A percentile compares a stretch with the other conserved stretches of the same genome.
Evolutionary conservation across 345 rosid species (phyloP).

Genomic region (Lepidium sativum): DNA sequence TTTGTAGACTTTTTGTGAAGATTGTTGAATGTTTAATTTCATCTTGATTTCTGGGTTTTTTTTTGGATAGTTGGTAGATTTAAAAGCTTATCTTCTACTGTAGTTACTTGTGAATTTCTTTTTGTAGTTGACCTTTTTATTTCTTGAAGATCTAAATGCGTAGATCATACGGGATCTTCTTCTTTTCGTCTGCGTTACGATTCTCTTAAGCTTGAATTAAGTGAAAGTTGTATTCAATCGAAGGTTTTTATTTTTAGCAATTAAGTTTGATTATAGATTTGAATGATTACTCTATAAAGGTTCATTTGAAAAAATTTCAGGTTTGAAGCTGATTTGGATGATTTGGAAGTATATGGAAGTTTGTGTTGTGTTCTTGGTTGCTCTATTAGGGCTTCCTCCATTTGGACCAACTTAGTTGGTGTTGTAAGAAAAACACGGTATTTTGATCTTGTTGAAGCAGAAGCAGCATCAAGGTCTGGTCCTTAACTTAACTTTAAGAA

Average conservation of each 20-base stretch:
- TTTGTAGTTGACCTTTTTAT: conserved; percentile 19
- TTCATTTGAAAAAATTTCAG: conserved; percentile 5
- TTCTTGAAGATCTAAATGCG: conserved; percentile 26
- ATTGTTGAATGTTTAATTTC: background rate
- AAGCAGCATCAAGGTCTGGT: background rate
- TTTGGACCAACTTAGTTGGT: conserved; percentile 20
- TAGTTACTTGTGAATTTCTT: conserved; percentile 3
- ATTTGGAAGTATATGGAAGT: conserved; percentile 23
- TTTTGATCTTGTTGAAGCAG: background rate
- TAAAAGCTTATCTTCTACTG: background rate
- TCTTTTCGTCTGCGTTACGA: conserved; percentile 27
- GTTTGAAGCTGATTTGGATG: conserved; percentile 4
- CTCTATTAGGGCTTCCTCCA: conserved; percentile 26
- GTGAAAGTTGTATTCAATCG: background rate
- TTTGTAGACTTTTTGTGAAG: too few species aligned
- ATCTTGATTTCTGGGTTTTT: background rate
- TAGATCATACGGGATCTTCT: conserved; percentile 28
- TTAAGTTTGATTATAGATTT: background rate
- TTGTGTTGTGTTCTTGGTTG: conserved; percentile 11
- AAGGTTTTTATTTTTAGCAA: background rate
- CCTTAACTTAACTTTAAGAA: conserved; percentile 2
- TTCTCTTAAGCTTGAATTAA: conserved; percentile 11
- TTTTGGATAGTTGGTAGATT: background rate
- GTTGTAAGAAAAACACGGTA: background rate
- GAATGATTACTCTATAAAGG: background rate